Evolutionary conservation across 352 stramenopile species (phyloP).

Genomic region (Globisporangium acanthophoron): DNA sequence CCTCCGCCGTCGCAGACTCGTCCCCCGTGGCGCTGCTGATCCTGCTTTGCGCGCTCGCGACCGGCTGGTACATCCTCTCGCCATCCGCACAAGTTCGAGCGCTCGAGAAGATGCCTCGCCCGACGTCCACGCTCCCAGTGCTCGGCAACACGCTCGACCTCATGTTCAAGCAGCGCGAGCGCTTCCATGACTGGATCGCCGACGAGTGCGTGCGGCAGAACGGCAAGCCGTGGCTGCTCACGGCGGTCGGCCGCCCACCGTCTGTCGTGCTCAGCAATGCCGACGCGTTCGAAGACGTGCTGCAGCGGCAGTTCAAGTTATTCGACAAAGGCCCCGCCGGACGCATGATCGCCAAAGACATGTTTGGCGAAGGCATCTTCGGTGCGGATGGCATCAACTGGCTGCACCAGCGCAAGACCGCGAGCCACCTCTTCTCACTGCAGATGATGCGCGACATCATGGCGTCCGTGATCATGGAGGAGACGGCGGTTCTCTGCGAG

Average conservation of each 20-base stretch:
- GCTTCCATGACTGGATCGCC: constrained; percentile 52
- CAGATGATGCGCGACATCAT: constrained; percentile 51
- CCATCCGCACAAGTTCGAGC: constrained; percentile 22
- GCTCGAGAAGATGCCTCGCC: constrained; percentile 21
- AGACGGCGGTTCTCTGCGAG: constrained; percentile 27
- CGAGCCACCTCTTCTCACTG: constrained; percentile 85
- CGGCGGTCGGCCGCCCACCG: constrained; percentile 27
- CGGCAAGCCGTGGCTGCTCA: constrained; percentile 39
- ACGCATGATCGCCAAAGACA: constrained; percentile 27
- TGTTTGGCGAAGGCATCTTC: constrained; percentile 74
- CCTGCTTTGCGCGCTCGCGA: constrained; percentile 9
- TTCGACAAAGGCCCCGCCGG: constrained; percentile 61
- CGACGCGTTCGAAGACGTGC: constrained; percentile 41
- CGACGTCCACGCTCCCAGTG: constrained; percentile 31
- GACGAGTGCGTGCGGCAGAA: constrained; percentile 36
- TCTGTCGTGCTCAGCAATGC: constrained; percentile 36
- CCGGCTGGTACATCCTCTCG: constrained; percentile 17
- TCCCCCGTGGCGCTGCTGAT: constrained; percentile 12
- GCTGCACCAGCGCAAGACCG: constrained; percentile 67
- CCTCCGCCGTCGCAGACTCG: background rate
- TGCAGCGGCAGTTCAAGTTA: constrained; percentile 63
- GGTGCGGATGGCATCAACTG: constrained; percentile 54
- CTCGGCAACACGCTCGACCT: constrained; percentile 49
- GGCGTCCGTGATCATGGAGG: constrained; percentile 29
- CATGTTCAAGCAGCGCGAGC: constrained; percentile 32